Evolutionary conservation across 2,329 filamentous ascomycete genomes (phyloP), one percentile per base, ranked within the genome.

Genomic region (Dactylellina parvicollis): DNA sequence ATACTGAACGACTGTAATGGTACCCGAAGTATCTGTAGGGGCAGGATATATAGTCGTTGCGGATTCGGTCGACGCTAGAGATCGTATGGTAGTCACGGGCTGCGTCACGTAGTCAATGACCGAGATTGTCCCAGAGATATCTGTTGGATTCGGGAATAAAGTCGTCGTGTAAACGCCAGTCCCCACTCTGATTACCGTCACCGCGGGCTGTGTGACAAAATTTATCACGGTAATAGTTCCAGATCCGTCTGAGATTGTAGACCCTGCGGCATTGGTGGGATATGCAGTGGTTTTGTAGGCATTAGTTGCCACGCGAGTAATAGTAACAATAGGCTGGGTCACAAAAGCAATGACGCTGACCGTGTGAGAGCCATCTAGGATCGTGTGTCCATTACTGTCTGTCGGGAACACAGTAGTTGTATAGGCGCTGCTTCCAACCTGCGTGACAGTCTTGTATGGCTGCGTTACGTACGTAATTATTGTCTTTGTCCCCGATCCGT

Each of bases 61-160:
- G 4, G 20, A 30, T 28, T 2, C 8, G 28, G 22, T 28, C 9
- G 49, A 52, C 3, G 49, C 30, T 3, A 52, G 26, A 16, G 46
- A 50, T 14, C 24, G 14, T 10, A 52, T 32, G 16, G 49, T 52
- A 12, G 49, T 52, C 2, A 52, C 32, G 2, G 30, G 50, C 16
- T 32, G 26, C 16, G 49, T 54, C 2, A 54, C 49, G n/a, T 34
- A 54, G 30, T 32, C 18, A 7, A 54, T 54, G 26, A 54, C 49
- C 2, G 26, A 34, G n/a, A 54, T 54, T 8, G 49, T 54, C 2
- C 49, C 49, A 1, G 49, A 32, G 5, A 20, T 18, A 36, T 54
- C 49, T 7, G 49, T 54, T 7, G 30, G 18, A 22, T 14, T 38
- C 1, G 49, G 49, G 12, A 34, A 34, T 2, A 36, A 2, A 2